A percentile compares a stretch with the other conserved stretches of the same genome.
Conservation (phyloP, 2,329 filamentous ascomycete genomes). For the Colletotrichum theobromicola region DNA sequence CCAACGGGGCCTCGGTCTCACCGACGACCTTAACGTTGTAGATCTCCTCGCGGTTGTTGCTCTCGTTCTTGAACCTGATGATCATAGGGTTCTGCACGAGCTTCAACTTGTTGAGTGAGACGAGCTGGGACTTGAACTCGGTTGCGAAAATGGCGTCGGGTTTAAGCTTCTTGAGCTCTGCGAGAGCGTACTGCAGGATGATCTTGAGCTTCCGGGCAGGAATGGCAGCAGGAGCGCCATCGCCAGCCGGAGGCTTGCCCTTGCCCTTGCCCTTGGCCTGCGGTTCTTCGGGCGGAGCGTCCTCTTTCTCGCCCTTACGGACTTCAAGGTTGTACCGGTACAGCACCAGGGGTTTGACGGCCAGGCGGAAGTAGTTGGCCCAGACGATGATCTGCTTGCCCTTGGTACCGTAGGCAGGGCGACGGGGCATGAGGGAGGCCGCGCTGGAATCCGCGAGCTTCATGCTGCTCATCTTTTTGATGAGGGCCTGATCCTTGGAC, state of each 20-base stretch:
- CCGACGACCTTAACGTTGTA: conserved; percentile 48
- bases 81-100: conserved; percentile 37
- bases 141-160: conserved; percentile 42
- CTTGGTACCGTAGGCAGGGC: conserved; percentile 54
- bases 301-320: conserved; percentile 19
- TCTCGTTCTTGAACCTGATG: conserved; percentile 38
- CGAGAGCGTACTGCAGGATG: conserved; percentile 44
- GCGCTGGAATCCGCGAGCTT: conserved; percentile 25
- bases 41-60: conserved; percentile 33
- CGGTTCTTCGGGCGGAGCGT: neutral
- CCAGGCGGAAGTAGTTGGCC: conserved; percentile 60
- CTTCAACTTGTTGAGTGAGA: conserved; percentile 42
- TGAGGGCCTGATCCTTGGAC: conserved; percentile 32
- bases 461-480: conserved; percentile 40
- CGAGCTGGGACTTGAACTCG: conserved; percentile 56
- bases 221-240: conserved; percentile 30
- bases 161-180: conserved; percentile 35
- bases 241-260: conserved; percentile 7
- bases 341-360: conserved; percentile 38
- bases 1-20: conserved; percentile 41
- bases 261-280: conserved; percentile 24
- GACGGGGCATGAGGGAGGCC: conserved; percentile 37
- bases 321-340: conserved; percentile 53
- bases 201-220: conserved; percentile 49
- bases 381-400: conserved; percentile 51